phyloP scores from a whole-genome alignment of 2,329 filamentous ascomycete genomes.

The Sphaerulina musiva region DNA sequence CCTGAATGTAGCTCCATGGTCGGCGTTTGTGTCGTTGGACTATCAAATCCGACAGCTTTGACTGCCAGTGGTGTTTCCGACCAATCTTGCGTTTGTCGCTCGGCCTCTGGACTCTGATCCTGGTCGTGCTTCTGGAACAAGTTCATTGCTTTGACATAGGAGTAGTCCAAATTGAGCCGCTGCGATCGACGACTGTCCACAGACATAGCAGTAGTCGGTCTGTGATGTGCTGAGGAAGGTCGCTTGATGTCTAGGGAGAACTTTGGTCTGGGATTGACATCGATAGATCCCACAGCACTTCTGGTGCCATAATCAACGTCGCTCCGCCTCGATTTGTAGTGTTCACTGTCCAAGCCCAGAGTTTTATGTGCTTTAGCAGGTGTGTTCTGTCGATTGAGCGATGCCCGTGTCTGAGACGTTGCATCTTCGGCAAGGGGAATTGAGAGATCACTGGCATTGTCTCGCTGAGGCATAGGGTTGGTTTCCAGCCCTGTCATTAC shows the following conservation, averaged over 20 bases:
- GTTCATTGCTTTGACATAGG: constrained; percentile 28
- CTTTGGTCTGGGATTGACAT: constrained; percentile 7
- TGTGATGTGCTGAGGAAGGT: constrained; percentile 12
- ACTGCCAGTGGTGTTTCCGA: constrained; percentile 15
- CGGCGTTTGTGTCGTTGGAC: constrained; percentile 6
- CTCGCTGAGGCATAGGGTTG: background rate
- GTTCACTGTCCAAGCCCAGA: constrained; percentile 31
- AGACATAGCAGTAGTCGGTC: constrained; percentile 22
- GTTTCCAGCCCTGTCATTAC: background rate
- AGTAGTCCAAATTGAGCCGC: constrained; percentile 29
- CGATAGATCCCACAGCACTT: background rate
- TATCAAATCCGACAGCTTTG: constrained; percentile 10
- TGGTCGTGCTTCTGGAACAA: constrained; percentile 20
- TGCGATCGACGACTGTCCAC: constrained; percentile 18
- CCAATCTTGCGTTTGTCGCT: constrained; percentile 9
- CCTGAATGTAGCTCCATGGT: background rate
- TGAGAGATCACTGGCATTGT: constrained; percentile 13
- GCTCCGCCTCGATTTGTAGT: constrained; percentile 2
- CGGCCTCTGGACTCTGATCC: constrained; percentile 6
- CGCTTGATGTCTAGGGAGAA: constrained; percentile 16
- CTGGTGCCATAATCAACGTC: constrained; percentile 2
- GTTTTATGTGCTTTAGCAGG: constrained; percentile 39
- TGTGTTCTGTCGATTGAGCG: constrained; percentile 22
- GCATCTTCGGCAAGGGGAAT: constrained; percentile 15
- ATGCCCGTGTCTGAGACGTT: constrained; percentile 12